These are phyloP conservation scores for Gossypium turneri DNA, from an alignment of 345 rosid species.

Conservation along the genomic window DNA sequence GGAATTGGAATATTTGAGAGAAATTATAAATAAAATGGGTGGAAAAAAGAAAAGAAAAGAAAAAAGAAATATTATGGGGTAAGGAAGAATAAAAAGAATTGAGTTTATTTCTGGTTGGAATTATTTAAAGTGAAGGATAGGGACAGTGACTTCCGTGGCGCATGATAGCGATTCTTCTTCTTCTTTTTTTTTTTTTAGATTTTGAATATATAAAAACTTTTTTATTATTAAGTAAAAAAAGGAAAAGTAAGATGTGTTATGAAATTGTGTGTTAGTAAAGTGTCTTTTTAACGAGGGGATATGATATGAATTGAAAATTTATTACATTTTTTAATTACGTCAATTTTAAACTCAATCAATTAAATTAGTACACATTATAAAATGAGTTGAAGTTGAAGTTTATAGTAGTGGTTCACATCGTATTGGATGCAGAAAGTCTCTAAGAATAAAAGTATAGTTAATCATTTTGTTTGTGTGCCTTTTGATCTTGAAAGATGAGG, in stretches of 20 bases:
- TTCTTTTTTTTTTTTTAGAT: not conserved
- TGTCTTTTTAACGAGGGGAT: not conserved
- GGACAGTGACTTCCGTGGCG: slow-evolving; percentile 37
- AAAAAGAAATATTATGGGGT: not conserved
- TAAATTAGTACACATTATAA: too few relatives aligned
- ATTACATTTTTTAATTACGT: too few relatives aligned
- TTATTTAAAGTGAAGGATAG: slow-evolving; percentile 34
- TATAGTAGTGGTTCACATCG: too few relatives aligned
- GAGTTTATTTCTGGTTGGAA: slow-evolving; percentile 20
- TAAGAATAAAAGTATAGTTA: too few relatives aligned
- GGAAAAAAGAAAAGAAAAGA: not conserved
- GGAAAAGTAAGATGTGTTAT: not conserved
- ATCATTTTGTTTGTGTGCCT: too few relatives aligned
- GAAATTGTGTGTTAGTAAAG: not conserved
- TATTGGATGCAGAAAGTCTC: too few relatives aligned
- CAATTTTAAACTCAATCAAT: too few relatives aligned
- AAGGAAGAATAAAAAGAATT: not conserved
- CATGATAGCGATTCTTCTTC: slow-evolving; percentile 28
- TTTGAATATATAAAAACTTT: not conserved
- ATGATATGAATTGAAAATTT: too few relatives aligned
- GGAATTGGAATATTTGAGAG: slow-evolving; percentile 22
- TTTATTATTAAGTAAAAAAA: not conserved
- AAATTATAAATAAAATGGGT: not conserved
- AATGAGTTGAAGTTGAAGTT: too few relatives aligned
- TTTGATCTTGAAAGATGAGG: too few relatives aligned